Evolutionary conservation across 768 basidiomycete species (phyloP).

Genomic region (Flagelloscypha sp.): DNA sequence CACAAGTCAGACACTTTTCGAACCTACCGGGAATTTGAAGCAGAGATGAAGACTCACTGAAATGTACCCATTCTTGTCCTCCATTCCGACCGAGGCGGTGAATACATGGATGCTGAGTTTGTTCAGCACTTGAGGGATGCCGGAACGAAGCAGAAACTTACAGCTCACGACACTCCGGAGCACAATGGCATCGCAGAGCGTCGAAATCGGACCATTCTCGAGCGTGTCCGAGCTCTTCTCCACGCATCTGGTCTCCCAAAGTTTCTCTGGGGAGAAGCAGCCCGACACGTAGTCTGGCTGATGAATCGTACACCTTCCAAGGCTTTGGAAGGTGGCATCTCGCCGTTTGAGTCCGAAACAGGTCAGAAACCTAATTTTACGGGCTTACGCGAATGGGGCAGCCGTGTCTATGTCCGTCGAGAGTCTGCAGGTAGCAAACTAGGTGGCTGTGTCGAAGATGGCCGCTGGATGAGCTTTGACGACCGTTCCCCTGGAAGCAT

Average conservation of each 20-base stretch:
- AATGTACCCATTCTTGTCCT: constrained; percentile 21
- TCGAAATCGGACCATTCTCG: constrained; percentile 27
- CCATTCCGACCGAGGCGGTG: constrained; percentile 34
- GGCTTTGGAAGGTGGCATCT: constrained; percentile 17
- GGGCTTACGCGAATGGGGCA: constrained; percentile 24
- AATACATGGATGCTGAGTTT: constrained; percentile 32
- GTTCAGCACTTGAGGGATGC: constrained; percentile 18
- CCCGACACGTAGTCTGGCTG: constrained; percentile 25
- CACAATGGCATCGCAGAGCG: constrained; percentile 38
- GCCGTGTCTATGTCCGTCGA: constrained; percentile 23
- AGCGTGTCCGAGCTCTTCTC: constrained; percentile 26
- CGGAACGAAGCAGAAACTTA: constrained; percentile 31
- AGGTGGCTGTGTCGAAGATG: constrained; percentile 15
- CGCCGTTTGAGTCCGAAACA: constrained; percentile 19
- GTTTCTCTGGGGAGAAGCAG: constrained; percentile 31
- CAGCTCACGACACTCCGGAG: constrained; percentile 32
- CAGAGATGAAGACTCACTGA: constrained; percentile 23
- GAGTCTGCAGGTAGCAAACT: constrained; percentile 19
- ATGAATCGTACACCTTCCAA: constrained; percentile 24
- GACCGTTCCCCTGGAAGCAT: constrained; percentile 17
- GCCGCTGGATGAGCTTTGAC: constrained; percentile 19
- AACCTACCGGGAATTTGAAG: constrained; percentile 25
- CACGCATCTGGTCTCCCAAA: constrained; percentile 25
- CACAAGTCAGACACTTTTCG: constrained; percentile 23
- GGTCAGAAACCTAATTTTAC: constrained; percentile 24